Percentiles rank a stretch among this genome's conserved stretches.
Evolutionary conservation across 2,329 filamentous ascomycete genomes (phyloP).

Genomic region (Xylaria sp.): DNA sequence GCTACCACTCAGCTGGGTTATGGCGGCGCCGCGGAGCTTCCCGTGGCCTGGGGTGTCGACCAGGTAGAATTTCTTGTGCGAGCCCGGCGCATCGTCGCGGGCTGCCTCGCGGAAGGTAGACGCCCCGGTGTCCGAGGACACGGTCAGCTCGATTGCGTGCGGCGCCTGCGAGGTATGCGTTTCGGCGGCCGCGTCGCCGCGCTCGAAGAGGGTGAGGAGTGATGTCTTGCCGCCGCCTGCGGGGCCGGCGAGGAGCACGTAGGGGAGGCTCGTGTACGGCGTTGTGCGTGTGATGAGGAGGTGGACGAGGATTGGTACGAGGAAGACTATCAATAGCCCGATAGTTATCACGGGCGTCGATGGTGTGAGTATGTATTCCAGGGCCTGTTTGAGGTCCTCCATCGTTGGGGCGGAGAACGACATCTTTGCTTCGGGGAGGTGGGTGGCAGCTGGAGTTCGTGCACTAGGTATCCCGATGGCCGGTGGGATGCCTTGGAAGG

Average conservation of each 20-base stretch:
- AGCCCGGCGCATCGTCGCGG: conserved; percentile 65
- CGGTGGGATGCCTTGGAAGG: background rate
- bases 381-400: conserved; percentile 53
- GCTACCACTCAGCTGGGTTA: conserved; percentile 58
- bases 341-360: conserved; percentile 71
- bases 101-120: conserved; percentile 62
- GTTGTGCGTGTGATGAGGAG: conserved; percentile 74
- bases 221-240: conserved; percentile 88
- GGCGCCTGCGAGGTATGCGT: conserved; percentile 68
- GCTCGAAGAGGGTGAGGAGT: conserved; percentile 79
- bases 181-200: conserved; percentile 57
- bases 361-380: conserved; percentile 69
- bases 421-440: conserved; percentile 22
- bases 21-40: conserved; percentile 82
- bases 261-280: conserved; percentile 75
- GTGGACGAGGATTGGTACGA: conserved; percentile 83
- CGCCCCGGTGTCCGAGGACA: conserved; percentile 57
- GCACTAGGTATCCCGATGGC: background rate
- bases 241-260: conserved; percentile 84
- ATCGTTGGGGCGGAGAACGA: conserved; percentile 42
- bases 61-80: conserved; percentile 77
- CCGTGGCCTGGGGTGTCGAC: conserved; percentile 95
- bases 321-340: conserved; percentile 75
- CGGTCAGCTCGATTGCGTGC: conserved; percentile 66
- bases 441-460: background rate